Base-by-base conservation (phyloP, 2,329 filamentous ascomycete species). In the Trichoderma sp. region DNA sequence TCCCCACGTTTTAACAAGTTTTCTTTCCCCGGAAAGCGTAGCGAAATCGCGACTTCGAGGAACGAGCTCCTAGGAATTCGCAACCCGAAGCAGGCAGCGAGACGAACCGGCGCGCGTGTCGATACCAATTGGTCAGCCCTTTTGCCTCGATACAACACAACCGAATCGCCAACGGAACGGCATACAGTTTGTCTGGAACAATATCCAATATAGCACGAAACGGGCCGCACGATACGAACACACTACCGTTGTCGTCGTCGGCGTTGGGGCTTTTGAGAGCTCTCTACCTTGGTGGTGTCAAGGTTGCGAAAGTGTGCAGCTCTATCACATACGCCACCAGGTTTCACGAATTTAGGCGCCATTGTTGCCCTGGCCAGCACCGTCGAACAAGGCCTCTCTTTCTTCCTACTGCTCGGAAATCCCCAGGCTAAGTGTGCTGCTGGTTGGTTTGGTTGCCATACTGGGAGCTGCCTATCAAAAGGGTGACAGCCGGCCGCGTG, bases 81-180 rank as follows among this genome's bases (percentile, higher is more conserved):
- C 14, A 28, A 54, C 34, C 24, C 61, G 61, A 59, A 45, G 15
- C 54, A 17, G 52, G 3, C 48, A 58, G 56, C 56, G 34, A 48
- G 9, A 58, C 44, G 26, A 44, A 15, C 30, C 28, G 26, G 56
- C 47, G 45, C 50, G 54, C 56, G 47, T 61, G 41, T 47, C 48
- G 9, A n/a, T 19, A 60, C 15, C 55, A 56, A 65, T 65, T 60
- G 63, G 55, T 61, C 52, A 57, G 41, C 52, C 34, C 34, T 57
- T 57, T 39, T 39, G 30, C 45, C 39, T 43, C 21, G 6, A 26
- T 60, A 17, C 34, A 10, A 56, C n/a, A 26, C 12, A 14, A 14
- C 14, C 1, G 30, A 34, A 43, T 21, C 52, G 39, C 24, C 19
- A 17, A 26, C 17, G 19, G 21, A 43, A 60, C 57, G 26, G 17